Evolutionary conservation across 2,329 filamentous ascomycete species (phyloP), one percentile per base, ranked within the genome.

Genomic region (Trichoderma sp.): DNA sequence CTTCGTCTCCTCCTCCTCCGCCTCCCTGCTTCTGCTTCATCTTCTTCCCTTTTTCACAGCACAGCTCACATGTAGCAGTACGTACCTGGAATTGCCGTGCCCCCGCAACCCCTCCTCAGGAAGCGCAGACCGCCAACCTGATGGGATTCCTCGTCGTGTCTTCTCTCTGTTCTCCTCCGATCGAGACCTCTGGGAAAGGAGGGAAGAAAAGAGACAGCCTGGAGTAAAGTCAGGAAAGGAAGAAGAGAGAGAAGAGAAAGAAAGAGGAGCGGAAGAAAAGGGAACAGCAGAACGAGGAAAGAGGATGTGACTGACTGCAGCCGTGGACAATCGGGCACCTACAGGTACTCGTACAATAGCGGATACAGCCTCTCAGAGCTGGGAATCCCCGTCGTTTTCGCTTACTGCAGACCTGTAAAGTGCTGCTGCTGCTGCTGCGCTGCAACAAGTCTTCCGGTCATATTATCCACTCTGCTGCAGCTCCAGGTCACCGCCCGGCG

Each of bases 251-350:
- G 41, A 10, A 41, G 17, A 9, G 28, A 34, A 44, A 43, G 14
- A 17, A 44, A 30, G 21, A 24, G 30, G 19, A 59, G 39, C n/a
- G 10, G 24, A 17, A 26, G 30, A 41, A 34, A 34, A 34, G 24
- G 14, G 4, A 51, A 51, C 43, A 59, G 26, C 52, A 59, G 26
- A 19, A n/a, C 9, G 14, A 17, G 30, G 30, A 50, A 50, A 21
- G 47, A 57, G 34, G 52, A 30, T 15, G 58, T 41, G 24, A 43
- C 47, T 45, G 59, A 21, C 30, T 21, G 28, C 28, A 60, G 17
- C 57, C 57, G 57, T 28, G 57, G 34, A 47, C 47, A 14, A 39
- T 65, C 47, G 48, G 63, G 63, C 63, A 65, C 41, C 63, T 59
- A 59, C 50, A 50, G 50, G 48, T 24, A 24, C 21, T 24, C 21